Evolutionary conservation across 345 rosid species (phyloP).

Genomic region (Boechera divaricarpa): DNA sequence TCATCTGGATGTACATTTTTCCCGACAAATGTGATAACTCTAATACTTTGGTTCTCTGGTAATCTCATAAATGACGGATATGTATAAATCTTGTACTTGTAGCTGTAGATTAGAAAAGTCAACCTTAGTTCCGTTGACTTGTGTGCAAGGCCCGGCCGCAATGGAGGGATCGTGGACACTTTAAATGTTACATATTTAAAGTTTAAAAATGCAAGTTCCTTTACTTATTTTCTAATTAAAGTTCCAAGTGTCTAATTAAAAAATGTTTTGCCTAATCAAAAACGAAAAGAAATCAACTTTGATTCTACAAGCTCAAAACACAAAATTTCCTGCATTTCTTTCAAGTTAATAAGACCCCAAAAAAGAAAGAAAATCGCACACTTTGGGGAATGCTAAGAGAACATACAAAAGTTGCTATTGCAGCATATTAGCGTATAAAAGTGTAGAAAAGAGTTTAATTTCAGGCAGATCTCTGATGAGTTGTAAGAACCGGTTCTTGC

Average conservation of each 20-base stretch:
- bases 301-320: slow-evolving; percentile 27
- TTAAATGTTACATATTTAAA: slow-evolving; percentile 20
- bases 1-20: slow-evolving; percentile 44
- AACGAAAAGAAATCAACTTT: not conserved
- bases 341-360: slow-evolving; percentile 2
- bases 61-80: not conserved
- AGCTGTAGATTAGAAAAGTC: slow-evolving; percentile 12
- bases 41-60: not conserved
- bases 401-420: slow-evolving; percentile 34
- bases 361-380: slow-evolving; percentile 8
- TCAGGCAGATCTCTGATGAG: slow-evolving; percentile 59
- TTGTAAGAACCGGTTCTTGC: slow-evolving; percentile 66
- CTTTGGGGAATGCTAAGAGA: slow-evolving; percentile 12
- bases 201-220: not conserved
- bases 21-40: slow-evolving; percentile 17
- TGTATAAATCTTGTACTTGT: not conserved
- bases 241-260: not conserved
- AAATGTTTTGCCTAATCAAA: not conserved
- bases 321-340: slow-evolving; percentile 12
- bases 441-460: slow-evolving; percentile 83
- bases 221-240: slow-evolving; percentile 29
- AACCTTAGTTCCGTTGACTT: slow-evolving; percentile 36
- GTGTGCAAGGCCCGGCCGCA: slow-evolving; percentile 18
- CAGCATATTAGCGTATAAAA: slow-evolving; percentile 69
- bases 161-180: slow-evolving; percentile 41